phyloP scores from a whole-genome alignment of 1,284 basidiomycete genomes.

The Ceratobasidium sp. region DNA sequence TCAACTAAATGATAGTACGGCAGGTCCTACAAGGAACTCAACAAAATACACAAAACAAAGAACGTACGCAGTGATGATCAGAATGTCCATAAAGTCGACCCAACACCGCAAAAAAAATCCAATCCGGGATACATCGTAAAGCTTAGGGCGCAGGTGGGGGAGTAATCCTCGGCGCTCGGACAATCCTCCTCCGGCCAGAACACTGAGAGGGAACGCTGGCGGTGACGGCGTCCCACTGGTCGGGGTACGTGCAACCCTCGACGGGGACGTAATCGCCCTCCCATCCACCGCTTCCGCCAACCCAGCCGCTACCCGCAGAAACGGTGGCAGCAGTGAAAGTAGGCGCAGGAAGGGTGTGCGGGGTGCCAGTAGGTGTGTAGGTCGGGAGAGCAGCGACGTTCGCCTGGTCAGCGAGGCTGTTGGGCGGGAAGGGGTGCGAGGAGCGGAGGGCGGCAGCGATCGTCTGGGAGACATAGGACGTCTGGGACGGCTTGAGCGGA shows the following conservation, averaged over 20 bases:
- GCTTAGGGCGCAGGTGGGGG: background rate
- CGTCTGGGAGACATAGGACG: conserved; percentile 60
- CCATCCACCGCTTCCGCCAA: conserved; percentile 57
- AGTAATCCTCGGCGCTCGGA: conserved; percentile 35
- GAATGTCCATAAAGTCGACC: conserved; percentile 11
- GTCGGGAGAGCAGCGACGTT: conserved; percentile 61
- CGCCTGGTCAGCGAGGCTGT: conserved; percentile 46
- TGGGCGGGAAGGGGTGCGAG: conserved; percentile 67
- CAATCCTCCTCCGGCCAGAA: conserved; percentile 33
- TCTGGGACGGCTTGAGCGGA: conserved; percentile 65
- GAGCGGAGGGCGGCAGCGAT: conserved; percentile 66
- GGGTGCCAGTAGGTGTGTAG: conserved; percentile 63
- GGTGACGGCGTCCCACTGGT: conserved; percentile 70
- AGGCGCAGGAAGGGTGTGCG: conserved; percentile 51
- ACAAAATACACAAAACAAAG: background rate
- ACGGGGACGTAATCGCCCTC: conserved; percentile 62
- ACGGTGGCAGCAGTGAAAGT: conserved; percentile 56
- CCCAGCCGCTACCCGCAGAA: conserved; percentile 78
- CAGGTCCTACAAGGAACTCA: conserved; percentile 18
- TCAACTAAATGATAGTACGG: conserved; percentile 30
- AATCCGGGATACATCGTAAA: background rate
- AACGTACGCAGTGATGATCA: conserved; percentile 14
- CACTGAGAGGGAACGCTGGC: conserved; percentile 60
- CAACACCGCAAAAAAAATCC: background rate
- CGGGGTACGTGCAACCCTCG: conserved; percentile 73